Evolutionary conservation across 805 yeast genomes (phyloP).

Genomic region (Brettanomyces custersianus): DNA sequence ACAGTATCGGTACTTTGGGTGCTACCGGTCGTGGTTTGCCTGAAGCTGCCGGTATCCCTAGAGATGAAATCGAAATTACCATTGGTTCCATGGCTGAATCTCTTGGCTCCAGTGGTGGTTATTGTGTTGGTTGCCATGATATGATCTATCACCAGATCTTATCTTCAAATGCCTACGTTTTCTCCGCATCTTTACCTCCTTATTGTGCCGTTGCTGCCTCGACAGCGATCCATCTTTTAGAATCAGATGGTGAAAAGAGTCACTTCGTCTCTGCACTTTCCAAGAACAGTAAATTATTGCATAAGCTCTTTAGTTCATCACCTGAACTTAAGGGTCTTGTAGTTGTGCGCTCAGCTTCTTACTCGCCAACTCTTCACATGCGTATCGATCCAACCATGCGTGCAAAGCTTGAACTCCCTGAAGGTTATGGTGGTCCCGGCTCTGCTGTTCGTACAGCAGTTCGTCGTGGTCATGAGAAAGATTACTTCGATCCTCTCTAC

Average conservation of each 20-base stretch:
- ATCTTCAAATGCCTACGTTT: conserved; percentile 82
- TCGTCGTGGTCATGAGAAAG: conserved; percentile 32
- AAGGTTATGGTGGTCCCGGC: conserved; percentile 37
- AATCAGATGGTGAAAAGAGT: conserved; percentile 17
- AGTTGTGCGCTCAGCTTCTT: conserved; percentile 43
- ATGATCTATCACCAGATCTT: conserved; percentile 92
- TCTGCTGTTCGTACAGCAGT: conserved; percentile 34
- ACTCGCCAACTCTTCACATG: conserved; percentile 66
- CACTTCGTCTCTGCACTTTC: conserved; percentile 29
- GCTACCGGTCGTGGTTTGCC: conserved; percentile 75
- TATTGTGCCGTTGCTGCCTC: conserved; percentile 67
- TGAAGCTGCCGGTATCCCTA: conserved; percentile 61
- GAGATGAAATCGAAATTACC: conserved; percentile 73
- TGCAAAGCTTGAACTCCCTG: conserved; percentile 36
- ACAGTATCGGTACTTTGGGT: conserved; percentile 83
- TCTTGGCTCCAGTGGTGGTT: conserved; percentile 85
- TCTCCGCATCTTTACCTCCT: conserved; percentile 92
- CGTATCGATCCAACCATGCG: conserved; percentile 42
- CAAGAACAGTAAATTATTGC: conserved; percentile 29
- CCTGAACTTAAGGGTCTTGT: conserved; percentile 29
- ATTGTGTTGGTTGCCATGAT: conserved; percentile 75
- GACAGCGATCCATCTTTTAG: conserved; percentile 37
- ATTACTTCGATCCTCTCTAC: conserved; percentile 32
- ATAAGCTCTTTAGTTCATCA: conserved; percentile 33
- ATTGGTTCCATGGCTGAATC: conserved; percentile 79